A percentile compares a stretch with the other conserved stretches of the same genome.
These are phyloP conservation scores for Starmerella khaoyaiensis DNA, from an alignment of 805 yeast genomes.

Conservation along the genomic window DNA sequence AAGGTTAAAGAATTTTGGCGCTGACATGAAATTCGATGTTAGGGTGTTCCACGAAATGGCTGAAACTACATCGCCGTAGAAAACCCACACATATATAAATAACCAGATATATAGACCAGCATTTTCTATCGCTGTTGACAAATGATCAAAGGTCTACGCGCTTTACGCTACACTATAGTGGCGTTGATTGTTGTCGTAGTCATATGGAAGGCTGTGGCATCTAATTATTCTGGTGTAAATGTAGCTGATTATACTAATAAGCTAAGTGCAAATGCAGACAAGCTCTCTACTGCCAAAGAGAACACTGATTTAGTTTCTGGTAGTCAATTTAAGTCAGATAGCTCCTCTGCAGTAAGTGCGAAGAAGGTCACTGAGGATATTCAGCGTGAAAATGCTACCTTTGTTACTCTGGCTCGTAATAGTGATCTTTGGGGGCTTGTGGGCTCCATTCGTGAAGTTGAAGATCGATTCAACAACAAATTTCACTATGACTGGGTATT, in stretches of 20 bases:
- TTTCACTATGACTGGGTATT: constrained; percentile 88
- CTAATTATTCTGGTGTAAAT: constrained; percentile 1
- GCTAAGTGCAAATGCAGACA: constrained; percentile 1
- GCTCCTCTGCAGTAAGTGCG: constrained; percentile 2
- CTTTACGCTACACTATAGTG: constrained; percentile 28
- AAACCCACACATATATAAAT: no score
- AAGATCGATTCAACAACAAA: constrained; percentile 64
- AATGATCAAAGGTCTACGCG: constrained; percentile 30
- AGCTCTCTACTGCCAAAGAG: background rate
- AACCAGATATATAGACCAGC: no score
- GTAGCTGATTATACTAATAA: constrained; percentile 15
- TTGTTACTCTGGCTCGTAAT: constrained; percentile 54
- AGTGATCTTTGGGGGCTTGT: constrained; percentile 45
- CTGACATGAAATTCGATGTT: no score
- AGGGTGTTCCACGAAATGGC: no score
- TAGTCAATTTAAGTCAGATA: no score
- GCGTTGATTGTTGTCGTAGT: constrained; percentile 27
- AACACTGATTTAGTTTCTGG: background rate
- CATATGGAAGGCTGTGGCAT: constrained; percentile 23
- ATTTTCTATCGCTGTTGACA: no score
- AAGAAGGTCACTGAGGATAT: constrained; percentile 5
- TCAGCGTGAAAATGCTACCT: constrained; percentile 32
- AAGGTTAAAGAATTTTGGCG: no score
- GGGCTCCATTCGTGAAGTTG: constrained; percentile 53
- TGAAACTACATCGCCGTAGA: no score